phyloP scores from a whole-genome alignment of 495 filamentous ascomycete genomes.

The Penicillium verhagenii region DNA sequence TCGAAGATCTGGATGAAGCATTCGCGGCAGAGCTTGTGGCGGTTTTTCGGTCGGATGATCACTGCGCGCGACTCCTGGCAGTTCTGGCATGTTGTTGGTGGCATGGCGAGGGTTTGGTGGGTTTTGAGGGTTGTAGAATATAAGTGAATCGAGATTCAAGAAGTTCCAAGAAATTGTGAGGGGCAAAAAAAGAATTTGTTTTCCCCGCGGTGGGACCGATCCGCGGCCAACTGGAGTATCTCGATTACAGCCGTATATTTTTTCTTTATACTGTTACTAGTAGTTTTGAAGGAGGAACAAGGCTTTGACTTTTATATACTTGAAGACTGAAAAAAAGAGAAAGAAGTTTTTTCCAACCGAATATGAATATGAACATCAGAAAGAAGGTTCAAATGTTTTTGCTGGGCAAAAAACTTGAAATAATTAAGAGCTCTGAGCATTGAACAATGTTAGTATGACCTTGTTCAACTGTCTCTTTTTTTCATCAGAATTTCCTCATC shows the following conservation, averaged over 20 bases:
- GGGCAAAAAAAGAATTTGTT: constrained; percentile 24
- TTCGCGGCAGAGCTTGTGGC: constrained; percentile 81
- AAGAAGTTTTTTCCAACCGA: not conserved
- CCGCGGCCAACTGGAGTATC: constrained; percentile 4
- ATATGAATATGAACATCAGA: not conserved
- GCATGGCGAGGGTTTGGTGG: constrained; percentile 38
- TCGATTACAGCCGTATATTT: not conserved
- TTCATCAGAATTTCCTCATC: not conserved
- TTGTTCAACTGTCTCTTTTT: not conserved
- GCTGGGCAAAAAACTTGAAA: not conserved
- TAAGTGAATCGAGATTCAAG: too few species aligned
- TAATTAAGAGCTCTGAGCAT: too few species aligned
- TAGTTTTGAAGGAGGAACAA: too few species aligned
- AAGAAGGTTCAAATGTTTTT: too few species aligned
- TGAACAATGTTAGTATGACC: too few species aligned
- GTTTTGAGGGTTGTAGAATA: too few species aligned
- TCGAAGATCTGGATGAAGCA: constrained; percentile 91
- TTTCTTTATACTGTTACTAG: too few species aligned
- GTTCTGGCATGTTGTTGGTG: constrained; percentile 64
- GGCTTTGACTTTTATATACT: too few species aligned
- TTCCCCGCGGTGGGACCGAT: constrained; percentile 6
- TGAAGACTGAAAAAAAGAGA: too few species aligned
- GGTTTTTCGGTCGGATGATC: constrained; percentile 91
- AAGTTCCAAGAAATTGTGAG: not conserved
- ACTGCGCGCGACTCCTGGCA: constrained; percentile 77